Evolutionary conservation across 768 basidiomycete genomes (phyloP).

Genomic region (Porpolomopsis calyptriformis): DNA sequence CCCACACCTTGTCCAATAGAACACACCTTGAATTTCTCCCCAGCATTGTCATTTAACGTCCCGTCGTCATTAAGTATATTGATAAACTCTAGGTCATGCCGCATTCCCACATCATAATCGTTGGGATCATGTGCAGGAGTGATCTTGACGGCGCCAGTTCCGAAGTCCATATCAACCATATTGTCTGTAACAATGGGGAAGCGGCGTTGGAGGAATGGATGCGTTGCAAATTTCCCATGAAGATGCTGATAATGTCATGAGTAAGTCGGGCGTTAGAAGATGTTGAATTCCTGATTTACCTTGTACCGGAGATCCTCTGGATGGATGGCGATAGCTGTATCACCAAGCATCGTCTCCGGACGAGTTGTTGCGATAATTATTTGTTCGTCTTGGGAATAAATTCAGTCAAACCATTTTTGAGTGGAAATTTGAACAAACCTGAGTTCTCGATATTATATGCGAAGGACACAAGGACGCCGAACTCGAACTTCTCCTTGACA

Average conservation of each 20-base stretch:
- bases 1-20: not conserved
- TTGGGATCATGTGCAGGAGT: constrained; percentile 98
- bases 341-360: constrained; percentile 97
- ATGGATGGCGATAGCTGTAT: constrained; percentile 95
- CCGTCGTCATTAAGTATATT: constrained; percentile 96
- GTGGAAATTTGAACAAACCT: constrained; percentile 36
- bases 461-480: constrained; percentile 91
- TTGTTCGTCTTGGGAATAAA: constrained; percentile 52
- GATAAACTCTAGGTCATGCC: constrained; percentile 85
- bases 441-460: constrained; percentile 85
- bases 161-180: constrained; percentile 86
- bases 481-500: constrained; percentile 86
- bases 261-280: not conserved
- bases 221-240: constrained; percentile 81
- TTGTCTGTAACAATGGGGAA: constrained; percentile 83
- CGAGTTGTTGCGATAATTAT: constrained; percentile 94
- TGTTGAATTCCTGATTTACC: constrained; percentile 25
- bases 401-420: not conserved
- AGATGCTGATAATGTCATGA: constrained; percentile 46
- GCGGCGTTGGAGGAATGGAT: constrained; percentile 81
- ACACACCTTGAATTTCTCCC: constrained; percentile 58
- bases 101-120: constrained; percentile 87
- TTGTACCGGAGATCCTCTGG: constrained; percentile 86
- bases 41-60: constrained; percentile 85
- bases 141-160: constrained; percentile 98